Evolutionary conservation across 2,329 filamentous ascomycete genomes (phyloP), one percentile per base, ranked within the genome.

Genomic region (Scedosporium aurantiacum): DNA sequence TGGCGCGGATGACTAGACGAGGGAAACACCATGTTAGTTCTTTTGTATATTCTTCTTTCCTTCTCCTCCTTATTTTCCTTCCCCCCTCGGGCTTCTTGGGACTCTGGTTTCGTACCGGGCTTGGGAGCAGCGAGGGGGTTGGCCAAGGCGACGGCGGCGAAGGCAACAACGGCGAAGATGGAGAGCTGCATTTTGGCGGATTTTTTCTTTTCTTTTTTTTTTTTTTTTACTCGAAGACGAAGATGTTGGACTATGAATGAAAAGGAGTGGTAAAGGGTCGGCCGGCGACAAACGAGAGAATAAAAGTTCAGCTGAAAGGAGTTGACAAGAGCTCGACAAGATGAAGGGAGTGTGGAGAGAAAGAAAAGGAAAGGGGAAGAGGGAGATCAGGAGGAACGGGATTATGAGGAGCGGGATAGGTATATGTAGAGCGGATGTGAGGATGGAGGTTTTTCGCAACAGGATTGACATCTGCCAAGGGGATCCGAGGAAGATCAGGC

Each of bases 131-230:
- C 10, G 37, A 59, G 57, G 59, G 73, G 69, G 58, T 67, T 72
- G 62, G 78, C 80, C 67, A 78, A 69, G 66, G 74, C 78, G 67
- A 76, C 72, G 61, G 77, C 72, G 70, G 75, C 72, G 64, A 83
- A 70, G 64, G 79, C 72, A 66, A 80, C 70, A 64, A 82, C 62
- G 67, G 76, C 73, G 67, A 78, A 64, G 64, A 77, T 64, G 63
- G 77, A 75, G 76, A 78, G 78, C 75, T 82, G 78, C 60, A 62
- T 62, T n/a, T 58, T 59, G 23, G 16, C 32, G 32, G 32, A 28
- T 14, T 58, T 25, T 25, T 54, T 21, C 2, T 12, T 14, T 8
- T 32, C 8, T 23, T 18, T 52, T 1, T 45, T 14, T 54, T 52
- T 23, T 18, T 52, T 1, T 45, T 14, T 54, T 52, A 18, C 14